These are phyloP conservation scores for Camelina neglecta DNA, from an alignment of 345 rosid species.

Conservation along the genomic window DNA sequence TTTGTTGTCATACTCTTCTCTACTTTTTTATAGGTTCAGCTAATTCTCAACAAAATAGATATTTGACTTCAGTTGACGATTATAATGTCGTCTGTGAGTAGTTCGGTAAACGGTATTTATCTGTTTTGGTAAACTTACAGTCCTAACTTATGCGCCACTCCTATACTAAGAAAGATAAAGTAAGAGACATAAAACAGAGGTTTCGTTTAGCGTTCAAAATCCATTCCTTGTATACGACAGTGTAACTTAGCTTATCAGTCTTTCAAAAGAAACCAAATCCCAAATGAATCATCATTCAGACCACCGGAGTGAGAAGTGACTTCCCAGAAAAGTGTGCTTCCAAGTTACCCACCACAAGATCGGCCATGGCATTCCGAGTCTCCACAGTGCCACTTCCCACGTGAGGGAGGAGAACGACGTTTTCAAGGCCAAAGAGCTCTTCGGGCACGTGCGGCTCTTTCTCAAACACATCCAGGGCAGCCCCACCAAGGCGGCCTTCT, in stretches of 20 bases:
- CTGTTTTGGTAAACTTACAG: background rate
- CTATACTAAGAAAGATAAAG: background rate
- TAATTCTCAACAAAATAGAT: background rate
- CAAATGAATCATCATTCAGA: constrained; percentile 37
- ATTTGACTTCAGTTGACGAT: background rate
- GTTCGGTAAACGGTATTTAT: background rate
- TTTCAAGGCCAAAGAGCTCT: constrained; percentile 61
- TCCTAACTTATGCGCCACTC: background rate
- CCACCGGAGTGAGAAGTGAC: constrained; percentile 54
- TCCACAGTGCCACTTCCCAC: constrained; percentile 67
- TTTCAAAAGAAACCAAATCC: background rate
- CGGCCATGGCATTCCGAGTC: constrained; percentile 59
- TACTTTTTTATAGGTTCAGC: too few relatives aligned
- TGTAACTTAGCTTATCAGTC: background rate
- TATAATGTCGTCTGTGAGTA: background rate
- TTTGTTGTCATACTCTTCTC: background rate
- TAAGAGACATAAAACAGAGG: background rate
- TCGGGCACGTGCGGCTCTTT: constrained; percentile 67
- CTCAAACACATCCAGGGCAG: constrained; percentile 68
- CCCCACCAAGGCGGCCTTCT: constrained; percentile 68
- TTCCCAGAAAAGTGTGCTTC: constrained; percentile 58
- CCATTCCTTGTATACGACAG: constrained; percentile 9
- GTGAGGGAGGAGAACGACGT: constrained; percentile 72
- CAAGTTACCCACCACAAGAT: constrained; percentile 57
- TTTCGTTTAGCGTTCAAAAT: background rate